Base-by-base conservation (phyloP, 2,329 filamentous ascomycete genomes). In the Cladosporium sp. region DNA sequence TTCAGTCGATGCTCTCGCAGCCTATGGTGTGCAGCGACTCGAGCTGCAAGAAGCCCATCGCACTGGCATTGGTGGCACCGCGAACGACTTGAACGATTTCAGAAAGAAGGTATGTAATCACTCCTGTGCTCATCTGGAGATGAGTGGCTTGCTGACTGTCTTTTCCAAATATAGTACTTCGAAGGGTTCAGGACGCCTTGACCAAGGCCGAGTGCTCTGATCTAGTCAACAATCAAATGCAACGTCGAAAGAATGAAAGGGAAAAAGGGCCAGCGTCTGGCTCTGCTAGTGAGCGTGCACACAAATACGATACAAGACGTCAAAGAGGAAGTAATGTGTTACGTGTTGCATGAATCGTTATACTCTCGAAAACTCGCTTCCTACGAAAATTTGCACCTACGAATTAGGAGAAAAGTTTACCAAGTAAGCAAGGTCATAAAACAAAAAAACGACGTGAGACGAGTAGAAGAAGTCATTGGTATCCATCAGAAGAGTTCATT, bases 51-150 rank as follows among this genome's bases (percentile, higher is more conserved):
- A 57, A 69, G 76, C 69, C 73, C 73, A 62, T 10, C 67, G 60
- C 71, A 74, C 79, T 55, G 78, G 75, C 49, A 74, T 73, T 52
- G 85, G 84, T 2, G 78, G 79, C 11, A 85, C 78, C 26, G 90
- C 89, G 1, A 84, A 90, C 78, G 88, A 91, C 47, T 75, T 92
- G 68, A 92, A 92, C 72, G 80, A 81, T 7, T 92, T 92, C 73
- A 81, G 89, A 66, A 85, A 85, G 75, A 87, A 83, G 69, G 75
- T 75, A 58, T 28, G 55, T 10, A 64, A 59, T 21, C 70, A 26
- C 12, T 6, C 32, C 18, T 30, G 12, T 14, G 11, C 18, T 14
- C 2, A 21, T 14, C 7, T 21, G 1, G 11, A n/a, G 21, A 10
- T 11, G 5, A 38, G 34, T 58, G 32, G 4, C 55, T 59, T n/a